These are phyloP conservation scores for Monosporozyma yasuniensis DNA, from an alignment of 805 yeast species.

Conservation along the genomic window DNA sequence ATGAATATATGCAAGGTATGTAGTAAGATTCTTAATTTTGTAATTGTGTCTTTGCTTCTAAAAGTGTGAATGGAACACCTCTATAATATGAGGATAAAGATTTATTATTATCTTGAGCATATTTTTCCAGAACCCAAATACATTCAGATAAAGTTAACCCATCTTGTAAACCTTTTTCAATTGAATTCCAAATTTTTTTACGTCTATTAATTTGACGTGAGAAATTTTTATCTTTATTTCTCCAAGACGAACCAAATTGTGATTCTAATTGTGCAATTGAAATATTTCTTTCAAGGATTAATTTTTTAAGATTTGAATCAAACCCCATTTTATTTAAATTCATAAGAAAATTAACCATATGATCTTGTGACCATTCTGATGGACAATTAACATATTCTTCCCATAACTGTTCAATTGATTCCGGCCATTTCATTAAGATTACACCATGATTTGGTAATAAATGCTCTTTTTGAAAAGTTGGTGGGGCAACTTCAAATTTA, in stretches of 20 bases:
- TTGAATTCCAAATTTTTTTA: slow-evolving; percentile 26
- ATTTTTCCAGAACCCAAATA: slow-evolving; percentile 16
- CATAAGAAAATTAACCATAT: slow-evolving; percentile 13
- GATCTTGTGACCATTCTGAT: slow-evolving; percentile 20
- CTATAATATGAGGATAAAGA: slow-evolving; percentile 25
- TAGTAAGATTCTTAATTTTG: neutral
- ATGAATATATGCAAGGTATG: neutral
- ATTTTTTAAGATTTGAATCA: neutral
- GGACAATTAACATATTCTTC: slow-evolving; percentile 25
- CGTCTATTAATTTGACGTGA: slow-evolving; percentile 28
- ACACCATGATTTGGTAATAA: slow-evolving; percentile 24
- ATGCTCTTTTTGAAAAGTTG: neutral
- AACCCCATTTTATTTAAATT: slow-evolving; percentile 2
- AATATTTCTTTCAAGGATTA: slow-evolving; percentile 15
- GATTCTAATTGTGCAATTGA: slow-evolving; percentile 22
- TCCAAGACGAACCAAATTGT: slow-evolving; percentile 23
- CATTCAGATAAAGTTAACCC: slow-evolving; percentile 20
- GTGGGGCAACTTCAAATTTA: neutral
- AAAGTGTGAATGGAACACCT: slow-evolving; percentile 23
- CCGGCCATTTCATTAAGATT: slow-evolving; percentile 23
- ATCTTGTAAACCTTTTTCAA: slow-evolving; percentile 22
- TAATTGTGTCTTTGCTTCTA: slow-evolving; percentile 6
- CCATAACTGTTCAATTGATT: slow-evolving; percentile 23
- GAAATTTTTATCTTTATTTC: slow-evolving; percentile 25
- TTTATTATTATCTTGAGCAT: slow-evolving; percentile 16